A percentile compares a stretch with the other conserved stretches of the same genome.
Conservation (phyloP, 768 basidiomycete genomes). For the Psilocybe cubensis region DNA sequence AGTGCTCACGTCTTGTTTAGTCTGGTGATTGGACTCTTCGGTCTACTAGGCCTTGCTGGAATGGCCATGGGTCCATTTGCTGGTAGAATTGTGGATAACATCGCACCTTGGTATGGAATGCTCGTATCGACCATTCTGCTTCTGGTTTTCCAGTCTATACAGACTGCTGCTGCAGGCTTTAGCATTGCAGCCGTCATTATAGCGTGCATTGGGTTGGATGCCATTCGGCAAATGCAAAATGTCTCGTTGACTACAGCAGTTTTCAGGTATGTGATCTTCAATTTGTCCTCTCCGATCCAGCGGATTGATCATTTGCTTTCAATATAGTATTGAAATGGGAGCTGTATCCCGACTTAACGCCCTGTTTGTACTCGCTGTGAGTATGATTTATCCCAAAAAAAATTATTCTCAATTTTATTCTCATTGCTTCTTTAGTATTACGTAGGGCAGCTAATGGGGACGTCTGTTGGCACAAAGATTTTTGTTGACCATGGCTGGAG, state of each 20-base stretch:
- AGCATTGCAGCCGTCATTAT: conserved; percentile 64
- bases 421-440: conserved; percentile 41
- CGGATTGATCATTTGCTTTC: not conserved
- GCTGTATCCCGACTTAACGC: conserved; percentile 70
- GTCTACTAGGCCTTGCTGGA: conserved; percentile 62
- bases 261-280: conserved; percentile 36
- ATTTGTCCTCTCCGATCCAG: not conserved
- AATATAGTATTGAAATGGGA: conserved; percentile 21
- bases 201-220: conserved; percentile 62
- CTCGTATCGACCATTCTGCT: conserved; percentile 50
- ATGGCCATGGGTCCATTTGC: conserved; percentile 60
- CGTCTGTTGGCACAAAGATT: conserved; percentile 62
- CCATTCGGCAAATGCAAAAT: conserved; percentile 63
- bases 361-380: conserved; percentile 60
- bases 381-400: conserved; percentile 11
- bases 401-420: not conserved
- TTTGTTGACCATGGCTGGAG: conserved; percentile 69
- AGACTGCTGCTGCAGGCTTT: conserved; percentile 60
- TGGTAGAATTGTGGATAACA: conserved; percentile 59
- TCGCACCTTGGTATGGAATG: conserved; percentile 69
- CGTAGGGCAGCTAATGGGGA: conserved; percentile 75
- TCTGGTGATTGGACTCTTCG: conserved; percentile 61
- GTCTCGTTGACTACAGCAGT: conserved; percentile 59
- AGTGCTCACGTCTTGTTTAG: conserved; percentile 13
- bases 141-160: conserved; percentile 53